These are phyloP conservation scores for Podospora conica DNA, from an alignment of 495 filamentous ascomycete species.

Conservation along the genomic window DNA sequence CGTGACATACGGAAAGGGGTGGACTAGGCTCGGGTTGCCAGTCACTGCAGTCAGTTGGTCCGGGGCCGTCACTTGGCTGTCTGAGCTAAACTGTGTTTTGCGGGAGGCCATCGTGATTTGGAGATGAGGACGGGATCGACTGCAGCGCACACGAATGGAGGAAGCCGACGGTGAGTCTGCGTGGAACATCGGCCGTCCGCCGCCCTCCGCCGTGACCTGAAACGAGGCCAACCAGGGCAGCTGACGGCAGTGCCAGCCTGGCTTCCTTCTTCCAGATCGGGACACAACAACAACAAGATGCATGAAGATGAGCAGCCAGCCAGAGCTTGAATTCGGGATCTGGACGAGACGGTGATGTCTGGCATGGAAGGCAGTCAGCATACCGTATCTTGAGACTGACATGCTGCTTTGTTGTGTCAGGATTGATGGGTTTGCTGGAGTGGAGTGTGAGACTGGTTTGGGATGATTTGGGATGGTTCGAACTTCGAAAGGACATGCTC, in stretches of 20 bases:
- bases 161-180: slow-evolving; percentile 8
- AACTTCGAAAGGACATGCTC: background rate
- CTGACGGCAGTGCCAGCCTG: background rate
- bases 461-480: too few species aligned
- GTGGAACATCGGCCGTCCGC: background rate
- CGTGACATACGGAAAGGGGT: too few species aligned
- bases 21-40: background rate
- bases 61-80: background rate
- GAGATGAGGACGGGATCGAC: background rate
- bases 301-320: slow-evolving; percentile 1
- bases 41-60: background rate
- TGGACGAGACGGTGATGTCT: background rate
- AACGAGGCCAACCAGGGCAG: slow-evolving; percentile 10
- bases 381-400: background rate
- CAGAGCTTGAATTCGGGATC: background rate
- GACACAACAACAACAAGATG: background rate
- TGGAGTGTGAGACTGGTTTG: background rate
- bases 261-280: background rate
- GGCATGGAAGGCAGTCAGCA: slow-evolving; percentile 6
- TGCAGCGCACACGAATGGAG: slow-evolving; percentile 5
- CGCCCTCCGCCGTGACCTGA: slow-evolving; percentile 9
- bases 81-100: background rate
- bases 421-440: background rate
- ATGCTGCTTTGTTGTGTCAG: background rate
- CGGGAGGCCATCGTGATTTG: slow-evolving; percentile 5